Base-by-base conservation (phyloP, 768 basidiomycete genomes). In the Kwoniella sp. region DNA sequence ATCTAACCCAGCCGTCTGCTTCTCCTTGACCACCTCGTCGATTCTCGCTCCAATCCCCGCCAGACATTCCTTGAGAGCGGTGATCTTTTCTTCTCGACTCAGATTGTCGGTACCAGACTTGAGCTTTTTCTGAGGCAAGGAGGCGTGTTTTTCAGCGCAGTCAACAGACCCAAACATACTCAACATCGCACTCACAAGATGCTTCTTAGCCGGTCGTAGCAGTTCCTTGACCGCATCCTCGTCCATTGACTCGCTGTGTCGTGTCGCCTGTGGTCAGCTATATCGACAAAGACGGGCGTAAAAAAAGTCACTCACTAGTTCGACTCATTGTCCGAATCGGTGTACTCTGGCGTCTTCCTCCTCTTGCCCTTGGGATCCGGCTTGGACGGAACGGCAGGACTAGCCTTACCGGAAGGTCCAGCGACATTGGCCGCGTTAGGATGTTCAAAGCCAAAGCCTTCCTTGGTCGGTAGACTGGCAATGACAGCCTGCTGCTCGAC, bases 281-380 rank as follows among this genome's bases (percentile, higher is more conserved):
- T 50, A 1, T n/a, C 13, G 12, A 48, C 25, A 22, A 37, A 17
- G 37, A 46, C 17, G 24, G 53, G 54, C 51, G 37, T 46, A 49
- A 40, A 5, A 33, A 33, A 33, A 13, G 33, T 13, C 22, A 84
- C 89, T 64, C 78, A 92, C 90, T 91, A 93, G 80, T 91, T 90
- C 59, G 92, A 92, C 6, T 90, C 91, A 9, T 91, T 91, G 67
- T 82, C 91, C 1, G 93, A 94, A 77, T 93, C 92, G 0, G 95
- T 97, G 78, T 93, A 97, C 17, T 91, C 93, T 2, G 95, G 94
- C 5, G 94, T 96, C n/a, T 92, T 89, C 73, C 92, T 86, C 69
- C 92, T 87, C 80, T 97, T 95, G 76, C 89, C 86, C 36, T 64
- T 64, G 9, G 40, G 44, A 12, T 56, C 55, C 80, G 92, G 90